Percentiles rank a stretch among this genome's conserved stretches.
Evolutionary conservation across 805 yeast species (phyloP).

Genomic region (Kodamaea nitidulidarum): DNA sequence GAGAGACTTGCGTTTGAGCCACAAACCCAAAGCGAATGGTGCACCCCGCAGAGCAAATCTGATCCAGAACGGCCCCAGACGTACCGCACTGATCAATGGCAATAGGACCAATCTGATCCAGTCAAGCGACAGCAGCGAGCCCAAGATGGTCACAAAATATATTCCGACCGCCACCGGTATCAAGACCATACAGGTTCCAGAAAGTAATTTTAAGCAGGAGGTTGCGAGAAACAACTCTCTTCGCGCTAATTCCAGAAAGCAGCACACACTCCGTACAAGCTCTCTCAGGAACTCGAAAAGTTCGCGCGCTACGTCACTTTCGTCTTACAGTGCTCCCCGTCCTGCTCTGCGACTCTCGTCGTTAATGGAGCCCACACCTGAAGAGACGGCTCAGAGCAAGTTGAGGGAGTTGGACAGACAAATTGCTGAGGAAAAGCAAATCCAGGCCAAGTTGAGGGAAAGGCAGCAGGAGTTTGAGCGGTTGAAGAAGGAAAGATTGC

Average conservation of each 20-base stretch:
- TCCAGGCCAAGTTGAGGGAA: constrained; percentile 36
- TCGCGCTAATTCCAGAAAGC: constrained; percentile 22
- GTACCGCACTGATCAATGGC: neutral
- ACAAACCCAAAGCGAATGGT: constrained; percentile 8
- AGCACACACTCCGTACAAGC: neutral
- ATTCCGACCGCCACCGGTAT: constrained; percentile 73
- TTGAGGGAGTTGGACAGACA: constrained; percentile 29
- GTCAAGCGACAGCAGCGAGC: neutral
- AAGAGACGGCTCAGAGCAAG: constrained; percentile 16
- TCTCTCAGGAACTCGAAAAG: constrained; percentile 2
- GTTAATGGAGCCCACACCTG: constrained; percentile 9
- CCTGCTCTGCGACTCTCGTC: constrained; percentile 13
- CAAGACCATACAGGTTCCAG: constrained; percentile 65
- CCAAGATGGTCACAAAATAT: constrained; percentile 59
- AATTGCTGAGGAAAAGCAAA: constrained; percentile 35
- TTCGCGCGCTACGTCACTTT: constrained; percentile 19
- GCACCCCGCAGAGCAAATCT: neutral
- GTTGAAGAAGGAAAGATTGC: constrained; percentile 24
- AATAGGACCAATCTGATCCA: neutral
- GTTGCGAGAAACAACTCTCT: constrained; percentile 39
- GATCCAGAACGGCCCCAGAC: neutral
- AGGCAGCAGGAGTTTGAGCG: constrained; percentile 35
- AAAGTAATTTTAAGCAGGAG: constrained; percentile 35
- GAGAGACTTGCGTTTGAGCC: constrained; percentile 32
- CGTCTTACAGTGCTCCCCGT: constrained; percentile 17